A percentile compares a stretch with the other conserved stretches of the same genome.
Evolutionary conservation across 1,139 yeast genomes (phyloP).

Genomic region (Candida pseudoviswanathii): DNA sequence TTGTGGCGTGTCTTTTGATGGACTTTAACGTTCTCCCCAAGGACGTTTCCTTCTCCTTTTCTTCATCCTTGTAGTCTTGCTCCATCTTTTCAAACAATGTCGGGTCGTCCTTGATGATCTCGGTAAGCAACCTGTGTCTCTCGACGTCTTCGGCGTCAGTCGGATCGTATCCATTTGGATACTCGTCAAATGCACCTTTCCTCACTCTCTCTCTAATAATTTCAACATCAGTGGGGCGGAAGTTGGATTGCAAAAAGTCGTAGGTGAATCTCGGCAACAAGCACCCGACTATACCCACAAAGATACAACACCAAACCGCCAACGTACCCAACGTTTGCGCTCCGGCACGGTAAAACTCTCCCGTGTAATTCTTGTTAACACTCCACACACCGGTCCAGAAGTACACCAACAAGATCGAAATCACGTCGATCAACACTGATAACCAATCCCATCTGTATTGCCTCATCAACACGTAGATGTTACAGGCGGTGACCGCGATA

Average conservation of each 20-base stretch:
- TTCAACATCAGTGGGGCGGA: slow-evolving; percentile 55
- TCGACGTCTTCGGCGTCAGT: slow-evolving; percentile 53
- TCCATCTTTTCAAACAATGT: slow-evolving; percentile 38
- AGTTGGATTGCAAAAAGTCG: slow-evolving; percentile 50
- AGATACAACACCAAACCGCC: slow-evolving; percentile 53
- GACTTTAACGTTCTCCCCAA: slow-evolving; percentile 37
- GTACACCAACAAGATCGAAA: slow-evolving; percentile 54
- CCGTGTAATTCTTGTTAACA: slow-evolving; percentile 35
- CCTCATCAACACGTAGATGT: slow-evolving; percentile 53
- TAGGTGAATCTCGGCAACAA: slow-evolving; percentile 54
- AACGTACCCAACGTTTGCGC: slow-evolving; percentile 55
- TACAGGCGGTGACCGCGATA: slow-evolving; percentile 55
- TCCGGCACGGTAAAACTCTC: slow-evolving; percentile 59
- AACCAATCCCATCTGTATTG: slow-evolving; percentile 68
- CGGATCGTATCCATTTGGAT: slow-evolving; percentile 60
- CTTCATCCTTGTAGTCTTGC: slow-evolving; percentile 18
- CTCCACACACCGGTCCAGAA: slow-evolving; percentile 70
- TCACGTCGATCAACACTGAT: slow-evolving; percentile 46
- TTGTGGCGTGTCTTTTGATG: slow-evolving; percentile 36
- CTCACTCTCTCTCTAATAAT: slow-evolving; percentile 53
- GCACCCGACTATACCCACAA: slow-evolving; percentile 49
- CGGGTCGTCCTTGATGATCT: slow-evolving; percentile 38
- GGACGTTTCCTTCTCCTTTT: slow-evolving; percentile 23
- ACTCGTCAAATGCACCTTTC: slow-evolving; percentile 48
- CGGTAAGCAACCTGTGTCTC: slow-evolving; percentile 40